Conservation (phyloP, 2,329 filamentous ascomycete species). For the Pseudocercospora cruenta region DNA sequence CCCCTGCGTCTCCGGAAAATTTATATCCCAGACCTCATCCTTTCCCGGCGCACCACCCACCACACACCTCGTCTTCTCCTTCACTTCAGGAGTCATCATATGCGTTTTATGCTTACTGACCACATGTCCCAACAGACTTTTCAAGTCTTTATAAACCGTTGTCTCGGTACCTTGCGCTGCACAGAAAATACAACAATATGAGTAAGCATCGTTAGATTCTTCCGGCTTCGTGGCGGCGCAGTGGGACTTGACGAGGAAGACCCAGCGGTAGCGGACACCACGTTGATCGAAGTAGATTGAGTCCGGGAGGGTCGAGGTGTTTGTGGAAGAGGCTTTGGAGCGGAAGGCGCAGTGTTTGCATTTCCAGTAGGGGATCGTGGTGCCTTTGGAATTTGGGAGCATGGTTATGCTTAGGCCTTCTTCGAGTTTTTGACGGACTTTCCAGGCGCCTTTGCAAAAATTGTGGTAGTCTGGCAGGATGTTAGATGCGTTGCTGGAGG, state of each 20-base stretch:
- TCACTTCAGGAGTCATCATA: conserved; percentile 35
- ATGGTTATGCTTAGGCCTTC: conserved; percentile 18
- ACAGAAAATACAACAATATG: conserved; percentile 27
- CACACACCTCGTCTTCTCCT: conserved; percentile 40
- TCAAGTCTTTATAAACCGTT: background rate
- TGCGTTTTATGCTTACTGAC: conserved; percentile 40
- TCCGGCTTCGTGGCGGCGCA: background rate
- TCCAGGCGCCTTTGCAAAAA: conserved; percentile 25
- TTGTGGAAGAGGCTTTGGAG: conserved; percentile 8
- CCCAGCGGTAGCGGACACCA: conserved; percentile 25
- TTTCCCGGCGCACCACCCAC: conserved; percentile 38
- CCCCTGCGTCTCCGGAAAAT: conserved; percentile 2
- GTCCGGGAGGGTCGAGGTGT: conserved; percentile 3
- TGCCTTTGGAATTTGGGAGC: conserved; percentile 7
- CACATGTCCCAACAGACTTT: conserved; percentile 44
- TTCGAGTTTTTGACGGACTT: conserved; percentile 9
- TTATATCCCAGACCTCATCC: background rate
- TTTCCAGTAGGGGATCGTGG: conserved; percentile 18
- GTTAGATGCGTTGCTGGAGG: background rate
- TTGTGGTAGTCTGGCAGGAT: conserved; percentile 19
- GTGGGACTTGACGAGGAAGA: conserved; percentile 26
- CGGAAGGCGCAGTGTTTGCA: conserved; percentile 22
- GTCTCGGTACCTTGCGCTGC: conserved; percentile 21
- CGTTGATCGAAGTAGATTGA: conserved; percentile 14
- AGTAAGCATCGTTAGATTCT: conserved; percentile 12